Evolutionary conservation across 2,329 filamentous ascomycete genomes (phyloP), one percentile per base, ranked within the genome.

Genomic region (Plectosphaerella cucumerina): DNA sequence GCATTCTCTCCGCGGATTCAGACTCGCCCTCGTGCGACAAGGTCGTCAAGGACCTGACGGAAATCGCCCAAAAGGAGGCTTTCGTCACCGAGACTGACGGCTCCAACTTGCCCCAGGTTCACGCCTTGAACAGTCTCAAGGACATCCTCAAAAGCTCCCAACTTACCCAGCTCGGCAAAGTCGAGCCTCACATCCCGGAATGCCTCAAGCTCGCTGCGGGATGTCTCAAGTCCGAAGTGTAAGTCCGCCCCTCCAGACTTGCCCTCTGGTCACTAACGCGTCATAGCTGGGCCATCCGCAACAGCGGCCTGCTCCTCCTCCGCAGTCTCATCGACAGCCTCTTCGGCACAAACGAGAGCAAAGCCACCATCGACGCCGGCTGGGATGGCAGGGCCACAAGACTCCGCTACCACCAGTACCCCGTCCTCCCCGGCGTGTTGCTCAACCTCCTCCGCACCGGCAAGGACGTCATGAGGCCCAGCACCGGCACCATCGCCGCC

Each of bases 51-150:
- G 81, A 83, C 33, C 74, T 91, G 5, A 78, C 82, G 53, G 64
- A 68, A 4, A 84, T 89, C 49, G 82, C 85, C 6, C 68, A 74
- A 21, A 67, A 72, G 20, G 75, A 80, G 47, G 80, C 80, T 4
- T 70, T 65, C 10, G 73, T 78, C 41, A 74, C 77, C 0, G 76
- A 82, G 52, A 82, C 79, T 1, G 82, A 86, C 52, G 82, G 78
- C 26, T 80, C 79, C 2, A 86, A 87, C 39, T 71, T 97, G 5
- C 87, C 91, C 1, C 93, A 99, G 67, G 94, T 99, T 0, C 94
- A 99, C 66, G 91, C 94, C 0, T 80, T 96, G 63, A 99, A 99
- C 65, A 96, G 89, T 54, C 73, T 99, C 51, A 94, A 94, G 63
- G 91, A 96, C 57, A 86, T 96, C 2, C 94, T 97, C 68, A 93